Base-by-base conservation (phyloP, 2,329 filamentous ascomycete genomes). In the Neofusicoccum sp. region DNA sequence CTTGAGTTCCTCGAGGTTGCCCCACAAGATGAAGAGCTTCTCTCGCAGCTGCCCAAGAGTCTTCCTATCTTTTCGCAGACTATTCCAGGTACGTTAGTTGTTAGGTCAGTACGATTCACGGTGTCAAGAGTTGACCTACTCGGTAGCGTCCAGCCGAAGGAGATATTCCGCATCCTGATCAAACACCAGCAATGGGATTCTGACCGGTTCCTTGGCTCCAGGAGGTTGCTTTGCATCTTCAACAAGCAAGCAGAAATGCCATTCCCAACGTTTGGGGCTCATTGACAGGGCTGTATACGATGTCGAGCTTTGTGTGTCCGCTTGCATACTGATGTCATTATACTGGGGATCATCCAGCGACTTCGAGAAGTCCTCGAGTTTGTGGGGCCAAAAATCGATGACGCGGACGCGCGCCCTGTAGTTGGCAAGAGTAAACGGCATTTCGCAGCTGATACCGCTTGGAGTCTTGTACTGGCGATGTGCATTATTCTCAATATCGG, bases 1-100 rank as follows among this genome's bases (percentile, higher is more conserved):
- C 70, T 89, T 91, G 49, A 78, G 73, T 70, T 96, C 91, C 69
- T 93, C 87, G 1, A 97, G 79, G 63, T 96, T 85, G 1, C 93
- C 93, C 93, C 93, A 98, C 1, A 97, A 79, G 36, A 85, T 77
- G 70, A 88, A 93, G 60, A 97, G 79, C 66, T 84, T 87, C 66
- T 96, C 85, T 54, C 85, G 83, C 4, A 97, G 75, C 6, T 72
- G 64, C 3, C 67, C 70, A 1, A 95, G 76, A 1, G 75, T 68
- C 0, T 72, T 56, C 2, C 73, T 66, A 45, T 89, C 76, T n/a
- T 73, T 70, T 20, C 80, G 82, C 34, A 96, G 80, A 71, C 86
- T 86, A 44, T 11, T 45, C 26, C 28, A 33, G 9, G 20, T 38
- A 24, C 34, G 38, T 56, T 20, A 53, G 48, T 14, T 20, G 12